A percentile compares a stretch with the other conserved stretches of the same genome.
Evolutionary conservation across 1,139 yeast species (phyloP).

Genomic region (Debaryomyces sp.): DNA sequence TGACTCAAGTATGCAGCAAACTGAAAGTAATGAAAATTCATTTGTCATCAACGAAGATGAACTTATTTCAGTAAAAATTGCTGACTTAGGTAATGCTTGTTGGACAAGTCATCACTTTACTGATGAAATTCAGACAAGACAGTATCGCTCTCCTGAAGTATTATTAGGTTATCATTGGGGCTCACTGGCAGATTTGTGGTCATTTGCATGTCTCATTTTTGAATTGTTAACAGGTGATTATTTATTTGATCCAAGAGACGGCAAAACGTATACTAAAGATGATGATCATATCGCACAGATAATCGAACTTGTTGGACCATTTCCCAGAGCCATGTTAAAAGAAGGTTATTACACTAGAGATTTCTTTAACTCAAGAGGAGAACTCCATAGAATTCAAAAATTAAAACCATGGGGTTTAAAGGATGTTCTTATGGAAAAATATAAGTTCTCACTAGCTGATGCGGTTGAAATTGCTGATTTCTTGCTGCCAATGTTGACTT

Average conservation of each 20-base stretch:
- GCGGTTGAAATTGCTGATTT: conserved; percentile 64
- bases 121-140: conserved; percentile 54
- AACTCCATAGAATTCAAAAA: conserved; percentile 58
- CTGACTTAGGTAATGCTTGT: conserved; percentile 55
- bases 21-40: conserved; percentile 11
- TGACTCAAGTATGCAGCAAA: not conserved
- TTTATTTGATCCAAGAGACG: conserved; percentile 50
- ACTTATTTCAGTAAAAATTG: conserved; percentile 50
- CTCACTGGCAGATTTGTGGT: conserved; percentile 52
- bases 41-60: conserved; percentile 46
- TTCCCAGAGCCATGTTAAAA: conserved; percentile 46
- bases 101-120: conserved; percentile 54
- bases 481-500: conserved; percentile 68
- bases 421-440: conserved; percentile 55
- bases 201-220: conserved; percentile 49
- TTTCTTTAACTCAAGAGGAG: conserved; percentile 52
- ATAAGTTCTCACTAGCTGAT: conserved; percentile 58
- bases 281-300: conserved; percentile 56
- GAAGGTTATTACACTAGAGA: conserved; percentile 47
- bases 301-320: conserved; percentile 47
- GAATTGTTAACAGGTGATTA: conserved; percentile 53
- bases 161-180: conserved; percentile 55
- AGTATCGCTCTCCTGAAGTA: conserved; percentile 52
- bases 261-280: conserved; percentile 48
- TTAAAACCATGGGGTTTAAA: conserved; percentile 53